Percentiles rank a stretch among this genome's conserved stretches.
phyloP scores from a whole-genome alignment of 148 eudicot species.

The Amaranthus palmeri region DNA sequence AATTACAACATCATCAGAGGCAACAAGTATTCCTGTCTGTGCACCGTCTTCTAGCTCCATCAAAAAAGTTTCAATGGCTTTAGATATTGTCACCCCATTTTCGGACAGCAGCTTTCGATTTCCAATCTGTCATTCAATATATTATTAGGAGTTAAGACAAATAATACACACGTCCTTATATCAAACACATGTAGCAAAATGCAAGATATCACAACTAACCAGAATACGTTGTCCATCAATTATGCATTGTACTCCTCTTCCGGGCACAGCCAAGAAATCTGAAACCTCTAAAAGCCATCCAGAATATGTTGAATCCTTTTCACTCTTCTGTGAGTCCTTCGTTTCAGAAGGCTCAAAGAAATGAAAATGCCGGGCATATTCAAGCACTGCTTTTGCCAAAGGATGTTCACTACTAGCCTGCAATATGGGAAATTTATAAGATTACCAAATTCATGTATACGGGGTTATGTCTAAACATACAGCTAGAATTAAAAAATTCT shows the following conservation, averaged over 20 bases:
- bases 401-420: slow-evolving; percentile 99
- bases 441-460: background rate
- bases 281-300: slow-evolving; percentile 85
- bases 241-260: slow-evolving; percentile 73
- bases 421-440: slow-evolving; percentile 8
- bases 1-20: slow-evolving; percentile 47
- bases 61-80: slow-evolving; percentile 48
- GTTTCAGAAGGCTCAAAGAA: slow-evolving; percentile 62
- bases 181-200: background rate
- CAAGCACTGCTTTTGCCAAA: slow-evolving; percentile 79
- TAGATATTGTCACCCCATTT: slow-evolving; percentile 51
- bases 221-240: slow-evolving; percentile 54
- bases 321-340: slow-evolving; percentile 34
- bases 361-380: slow-evolving; percentile 94
- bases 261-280: slow-evolving; percentile 80
- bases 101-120: slow-evolving; percentile 75
- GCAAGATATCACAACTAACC: slow-evolving; percentile 42
- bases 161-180: background rate
- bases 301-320: slow-evolving; percentile 37
- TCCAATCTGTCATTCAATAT: slow-evolving; percentile 58
- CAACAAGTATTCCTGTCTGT: slow-evolving; percentile 81
- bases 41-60: slow-evolving; percentile 89
- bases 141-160: slow-evolving; percentile 3
- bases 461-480: background rate
- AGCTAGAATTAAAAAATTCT: background rate